Base-by-base conservation (phyloP, 202 grass and related monocot species). In the Musa balbisiana region DNA sequence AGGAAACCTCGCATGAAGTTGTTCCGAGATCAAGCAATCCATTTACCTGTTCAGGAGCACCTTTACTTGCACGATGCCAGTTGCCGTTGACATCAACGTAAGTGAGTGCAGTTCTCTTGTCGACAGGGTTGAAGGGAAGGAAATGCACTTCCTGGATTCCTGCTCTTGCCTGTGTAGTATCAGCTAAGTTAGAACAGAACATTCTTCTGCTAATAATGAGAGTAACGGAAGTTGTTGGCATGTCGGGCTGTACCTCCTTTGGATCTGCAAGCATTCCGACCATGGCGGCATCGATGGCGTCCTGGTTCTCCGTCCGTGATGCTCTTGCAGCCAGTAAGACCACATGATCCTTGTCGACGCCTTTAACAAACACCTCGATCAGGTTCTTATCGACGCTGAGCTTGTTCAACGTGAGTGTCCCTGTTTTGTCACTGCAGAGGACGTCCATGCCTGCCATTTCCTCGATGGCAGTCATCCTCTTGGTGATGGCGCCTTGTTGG, bases 201-300 rank as follows among this genome's bases (percentile, higher is more conserved):
- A 69, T 69, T 29, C 11, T 0, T 49, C 33, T 75, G 49, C 59
- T 9, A 76, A n/a, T 1, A 74, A 20, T 53, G 24, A 51, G n/a
- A 68, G n/a, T n/a, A 51, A 55, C 19, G 26, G 73, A 21, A 66
- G 49, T 64, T 1, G 43, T 26, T 26, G 19, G 15, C 24, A 10
- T 67, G 15, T 15, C 9, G 50, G 27, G 33, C 10, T 75, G 16
- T 84, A 85, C 83, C 87, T 96, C 93, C 83, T 96, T 96, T 51
- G 93, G 93, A 71, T 96, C 93, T 74, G 93, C 93, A 87, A 96
- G 93, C 90, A 96, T 96, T 55, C 93, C 93, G 75, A 96, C 93
- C 93, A 96, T 92, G 82, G 87, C 88, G 70, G 93, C 93, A 82
- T 96, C 93, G 58, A 96, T 96, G 67, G 93, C 93, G 55, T 96